phyloP scores from a whole-genome alignment of 306 rosid genomes.

The Gillenia trifoliata region DNA sequence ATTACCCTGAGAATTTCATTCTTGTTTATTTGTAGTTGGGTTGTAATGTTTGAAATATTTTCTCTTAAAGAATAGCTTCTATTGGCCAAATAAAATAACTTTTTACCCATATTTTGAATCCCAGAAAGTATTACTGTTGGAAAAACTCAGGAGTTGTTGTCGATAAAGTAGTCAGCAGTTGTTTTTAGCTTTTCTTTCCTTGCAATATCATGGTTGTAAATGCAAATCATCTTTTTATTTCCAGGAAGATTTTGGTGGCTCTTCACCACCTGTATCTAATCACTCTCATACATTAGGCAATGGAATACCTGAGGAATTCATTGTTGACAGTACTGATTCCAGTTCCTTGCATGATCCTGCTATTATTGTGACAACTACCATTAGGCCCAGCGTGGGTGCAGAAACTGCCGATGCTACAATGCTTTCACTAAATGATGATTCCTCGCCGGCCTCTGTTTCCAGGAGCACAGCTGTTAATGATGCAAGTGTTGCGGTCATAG shows the following conservation, averaged over 20 bases:
- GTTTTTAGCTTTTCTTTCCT: not conserved
- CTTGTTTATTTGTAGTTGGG: not conserved
- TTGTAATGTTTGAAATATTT: not conserved
- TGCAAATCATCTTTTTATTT: constrained; percentile 13
- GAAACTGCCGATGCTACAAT: constrained; percentile 25
- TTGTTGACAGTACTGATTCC: constrained; percentile 32
- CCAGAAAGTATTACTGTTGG: not conserved
- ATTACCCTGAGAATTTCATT: not conserved
- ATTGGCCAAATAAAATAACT: not conserved
- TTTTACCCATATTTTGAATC: not conserved
- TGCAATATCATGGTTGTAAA: constrained; percentile 7
- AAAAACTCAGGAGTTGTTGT: not conserved
- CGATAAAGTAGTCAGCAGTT: not conserved
- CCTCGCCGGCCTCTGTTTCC: constrained; percentile 18
- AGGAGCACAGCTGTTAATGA: constrained; percentile 30
- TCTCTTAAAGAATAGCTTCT: not conserved
- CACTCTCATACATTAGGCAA: constrained; percentile 28
- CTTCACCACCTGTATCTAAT: constrained; percentile 36
- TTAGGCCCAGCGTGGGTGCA: constrained; percentile 21
- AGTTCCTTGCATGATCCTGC: constrained; percentile 33
- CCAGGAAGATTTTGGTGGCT: constrained; percentile 48
- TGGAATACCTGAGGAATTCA: constrained; percentile 28
- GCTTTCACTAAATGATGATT: constrained; percentile 28
- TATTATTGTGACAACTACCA: constrained; percentile 12
- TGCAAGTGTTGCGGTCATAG: constrained; percentile 31